phyloP scores from a whole-genome alignment of 225 moss, liverwort and hornwort species.

The Polytrichum formosum region DNA sequence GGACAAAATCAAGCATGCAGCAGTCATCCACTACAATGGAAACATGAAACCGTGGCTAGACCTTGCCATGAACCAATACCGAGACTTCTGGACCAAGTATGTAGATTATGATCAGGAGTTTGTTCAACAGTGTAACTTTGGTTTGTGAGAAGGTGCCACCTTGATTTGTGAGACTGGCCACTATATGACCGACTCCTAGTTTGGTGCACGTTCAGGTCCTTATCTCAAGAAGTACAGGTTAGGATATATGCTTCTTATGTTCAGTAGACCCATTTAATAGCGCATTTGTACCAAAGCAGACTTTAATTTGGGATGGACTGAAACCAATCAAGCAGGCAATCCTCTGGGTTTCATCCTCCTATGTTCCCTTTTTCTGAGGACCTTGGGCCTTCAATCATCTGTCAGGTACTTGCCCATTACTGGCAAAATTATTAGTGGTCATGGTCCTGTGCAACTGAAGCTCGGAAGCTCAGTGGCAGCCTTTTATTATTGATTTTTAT shows the following conservation, averaged over 20 bases:
- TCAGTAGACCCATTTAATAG: constrained; percentile 2
- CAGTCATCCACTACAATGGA: constrained; percentile 63
- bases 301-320: background rate
- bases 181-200: background rate
- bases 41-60: constrained; percentile 76
- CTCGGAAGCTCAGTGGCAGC: too few species aligned
- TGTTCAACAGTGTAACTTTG: constrained; percentile 54
- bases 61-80: constrained; percentile 61
- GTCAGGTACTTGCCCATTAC: background rate
- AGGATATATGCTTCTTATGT: background rate
- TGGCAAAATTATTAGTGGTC: too few species aligned
- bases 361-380: background rate
- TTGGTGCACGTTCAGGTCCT: too few species aligned
- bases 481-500: too few species aligned
- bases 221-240: background rate
- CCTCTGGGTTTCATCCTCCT: background rate
- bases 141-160: constrained; percentile 2
- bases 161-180: background rate
- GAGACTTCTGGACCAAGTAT: constrained; percentile 58
- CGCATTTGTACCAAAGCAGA: background rate
- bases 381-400: background rate
- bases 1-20: constrained; percentile 43
- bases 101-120: constrained; percentile 44
- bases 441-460: too few species aligned
- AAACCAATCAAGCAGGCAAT: background rate